Evolutionary conservation across 306 rosid species (phyloP), one percentile per base, ranked within the genome.

Genomic region (Lablab purpureus): DNA sequence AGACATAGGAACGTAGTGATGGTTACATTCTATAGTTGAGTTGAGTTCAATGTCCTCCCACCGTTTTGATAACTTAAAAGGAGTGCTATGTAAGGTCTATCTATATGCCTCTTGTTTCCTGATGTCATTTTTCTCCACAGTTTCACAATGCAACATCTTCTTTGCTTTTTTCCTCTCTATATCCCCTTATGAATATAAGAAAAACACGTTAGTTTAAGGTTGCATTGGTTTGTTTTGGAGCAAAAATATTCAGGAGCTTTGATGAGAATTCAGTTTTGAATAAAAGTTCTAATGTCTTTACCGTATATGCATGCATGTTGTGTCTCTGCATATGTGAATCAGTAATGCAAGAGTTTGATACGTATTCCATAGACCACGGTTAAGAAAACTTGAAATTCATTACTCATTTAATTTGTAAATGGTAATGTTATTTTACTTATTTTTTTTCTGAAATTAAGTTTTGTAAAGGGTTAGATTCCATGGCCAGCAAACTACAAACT

Each of bases 1-100:
- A 83, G 89, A 46, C 76, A 81, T 79, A 52, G 77, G 74, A 65
- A 46, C 72, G 77, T 73, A 56, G 78, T 74, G 80, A 60, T 82
- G 34, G 17, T 52, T 75, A 58, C 70, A 43, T 66, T 62, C 22
- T 62, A 37, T 40, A 40, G 13, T 40, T 40, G 13, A 73, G 82
- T 59, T 76, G 19, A 47, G 43, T 72, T 21, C 54, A 74, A 80
- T 81, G 60, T 83, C 41, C 76, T 71, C 66, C 66, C 71, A 69
- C 41, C 36, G 37, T 87, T 79, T 71, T 70, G 74, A 75, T 84
- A 62, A 64, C 55, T 71, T 45, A 10, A 28, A 65, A 52, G 46
- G 78, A 73, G 83, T 78, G 83, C 83, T 83, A 43, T 65, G 7
- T 73, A 66, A 62, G 62, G 75, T 22, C 67, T 68, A 71, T 51